Conservation (phyloP, 352 stramenopile species). For the Globisporangium alternatum region DNA sequence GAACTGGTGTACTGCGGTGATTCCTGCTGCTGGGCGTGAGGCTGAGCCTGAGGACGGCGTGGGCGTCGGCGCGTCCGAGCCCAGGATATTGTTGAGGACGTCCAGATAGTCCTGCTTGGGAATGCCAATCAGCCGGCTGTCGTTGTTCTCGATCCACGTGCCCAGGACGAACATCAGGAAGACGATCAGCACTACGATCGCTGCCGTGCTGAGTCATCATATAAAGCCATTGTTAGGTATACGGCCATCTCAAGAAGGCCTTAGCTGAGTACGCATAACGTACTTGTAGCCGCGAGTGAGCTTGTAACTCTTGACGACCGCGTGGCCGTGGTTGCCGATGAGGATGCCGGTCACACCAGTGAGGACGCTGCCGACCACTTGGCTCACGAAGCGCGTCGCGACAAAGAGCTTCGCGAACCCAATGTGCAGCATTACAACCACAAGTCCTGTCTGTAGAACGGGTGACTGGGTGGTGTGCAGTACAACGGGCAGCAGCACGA, state of each 20-base stretch:
- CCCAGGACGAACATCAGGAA: constrained; percentile 52
- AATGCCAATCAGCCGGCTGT: constrained; percentile 59
- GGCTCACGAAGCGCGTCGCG: constrained; percentile 45
- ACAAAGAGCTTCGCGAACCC: constrained; percentile 35
- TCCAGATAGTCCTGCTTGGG: constrained; percentile 61
- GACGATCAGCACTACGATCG: constrained; percentile 43
- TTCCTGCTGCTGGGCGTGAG: not conserved
- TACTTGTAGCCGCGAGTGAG: constrained; percentile 44
- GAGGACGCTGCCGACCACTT: constrained; percentile 60
- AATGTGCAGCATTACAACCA: constrained; percentile 33
- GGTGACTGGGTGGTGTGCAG: constrained; percentile 30
- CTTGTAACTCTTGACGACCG: constrained; percentile 42
- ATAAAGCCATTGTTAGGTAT: not conserved
- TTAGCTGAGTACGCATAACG: not conserved
- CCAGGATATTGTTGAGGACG: constrained; percentile 65
- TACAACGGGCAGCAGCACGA: constrained; percentile 59
- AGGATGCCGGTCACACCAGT: constrained; percentile 55
- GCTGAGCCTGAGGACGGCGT: constrained; percentile 2
- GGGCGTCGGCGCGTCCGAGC: constrained; percentile 25
- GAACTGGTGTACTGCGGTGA: constrained; percentile 7
- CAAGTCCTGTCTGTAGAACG: constrained; percentile 23
- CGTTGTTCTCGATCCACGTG: constrained; percentile 74
- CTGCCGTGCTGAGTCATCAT: constrained; percentile 27
- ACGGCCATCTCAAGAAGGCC: too few species aligned
- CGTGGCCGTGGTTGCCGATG: constrained; percentile 55